Percentiles rank a stretch among this genome's conserved stretches.
phyloP scores from a whole-genome alignment of 345 rosid species.

The Murraya paniculata region DNA sequence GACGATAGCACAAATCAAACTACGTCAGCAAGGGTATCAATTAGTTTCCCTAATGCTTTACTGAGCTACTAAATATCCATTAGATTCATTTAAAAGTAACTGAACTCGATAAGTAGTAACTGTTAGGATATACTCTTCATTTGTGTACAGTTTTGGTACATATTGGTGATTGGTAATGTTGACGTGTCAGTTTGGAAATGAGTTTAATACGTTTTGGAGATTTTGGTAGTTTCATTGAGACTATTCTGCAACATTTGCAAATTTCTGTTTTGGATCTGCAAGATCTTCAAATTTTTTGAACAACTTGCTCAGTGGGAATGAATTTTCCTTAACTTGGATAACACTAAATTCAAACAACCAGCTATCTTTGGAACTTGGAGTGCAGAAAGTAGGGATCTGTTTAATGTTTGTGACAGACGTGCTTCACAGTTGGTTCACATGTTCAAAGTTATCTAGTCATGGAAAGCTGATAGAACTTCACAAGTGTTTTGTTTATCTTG shows the following conservation, averaged over 20 bases:
- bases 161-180: not conserved
- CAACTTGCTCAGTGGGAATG: not conserved
- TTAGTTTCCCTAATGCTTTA: not conserved
- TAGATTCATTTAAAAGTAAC: not conserved
- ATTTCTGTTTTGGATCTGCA: not conserved
- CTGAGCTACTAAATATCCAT: not conserved
- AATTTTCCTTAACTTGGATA: not conserved
- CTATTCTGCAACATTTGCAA: not conserved
- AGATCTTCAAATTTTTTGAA: not conserved
- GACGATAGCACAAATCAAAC: not conserved
- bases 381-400: not conserved
- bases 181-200: not conserved
- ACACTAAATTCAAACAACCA: not conserved
- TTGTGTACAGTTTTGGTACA: not conserved
- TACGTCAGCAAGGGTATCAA: not conserved
- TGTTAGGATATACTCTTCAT: not conserved
- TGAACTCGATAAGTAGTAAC: not conserved
- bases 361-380: not conserved
- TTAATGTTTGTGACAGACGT: not conserved
- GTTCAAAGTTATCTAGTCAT: not conserved
- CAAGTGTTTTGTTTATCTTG: slow-evolving; percentile 7
- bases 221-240: not conserved
- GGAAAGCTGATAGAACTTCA: not conserved
- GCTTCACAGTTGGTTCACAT: not conserved
- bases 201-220: not conserved